A percentile compares a stretch with the other conserved stretches of the same genome.
Evolutionary conservation across 331 rosid species (phyloP).

Genomic region (Quercus lobata): DNA sequence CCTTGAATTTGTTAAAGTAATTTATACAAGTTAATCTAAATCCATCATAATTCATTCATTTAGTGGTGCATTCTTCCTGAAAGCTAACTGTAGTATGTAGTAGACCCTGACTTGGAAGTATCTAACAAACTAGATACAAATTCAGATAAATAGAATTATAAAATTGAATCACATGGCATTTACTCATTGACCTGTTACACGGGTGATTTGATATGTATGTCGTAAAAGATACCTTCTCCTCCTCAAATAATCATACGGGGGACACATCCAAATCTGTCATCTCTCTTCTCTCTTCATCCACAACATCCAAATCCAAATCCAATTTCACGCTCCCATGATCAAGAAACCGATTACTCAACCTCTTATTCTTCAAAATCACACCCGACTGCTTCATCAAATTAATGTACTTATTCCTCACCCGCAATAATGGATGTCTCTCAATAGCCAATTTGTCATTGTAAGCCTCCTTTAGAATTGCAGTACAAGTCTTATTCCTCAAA

Average conservation of each 20-base stretch:
- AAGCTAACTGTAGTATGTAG: background rate
- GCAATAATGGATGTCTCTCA: conserved; percentile 59
- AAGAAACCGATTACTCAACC: conserved; percentile 38
- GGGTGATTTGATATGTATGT: background rate
- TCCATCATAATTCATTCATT: background rate
- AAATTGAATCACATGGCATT: too few relatives aligned
- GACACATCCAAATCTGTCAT: conserved; percentile 13
- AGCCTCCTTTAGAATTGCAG: conserved; percentile 81
- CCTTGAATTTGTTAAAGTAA: background rate
- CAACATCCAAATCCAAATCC: conserved; percentile 37
- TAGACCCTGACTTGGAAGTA: background rate
- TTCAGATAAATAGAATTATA: background rate
- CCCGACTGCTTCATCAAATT: conserved; percentile 61
- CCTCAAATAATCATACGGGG: background rate
- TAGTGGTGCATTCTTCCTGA: background rate
- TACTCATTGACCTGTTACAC: too few relatives aligned
- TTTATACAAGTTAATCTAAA: background rate
- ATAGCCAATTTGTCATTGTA: conserved; percentile 44
- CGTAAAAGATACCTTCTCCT: background rate
- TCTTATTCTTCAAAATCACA: conserved; percentile 51
- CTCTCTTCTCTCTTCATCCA: conserved; percentile 30
- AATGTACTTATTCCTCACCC: conserved; percentile 65
- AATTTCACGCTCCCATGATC: conserved; percentile 3
- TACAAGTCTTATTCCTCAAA: conserved; percentile 66
- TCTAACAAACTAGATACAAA: background rate